Evolutionary conservation across 768 basidiomycete genomes (phyloP).

Genomic region (Phanerodontia chrysosporium): DNA sequence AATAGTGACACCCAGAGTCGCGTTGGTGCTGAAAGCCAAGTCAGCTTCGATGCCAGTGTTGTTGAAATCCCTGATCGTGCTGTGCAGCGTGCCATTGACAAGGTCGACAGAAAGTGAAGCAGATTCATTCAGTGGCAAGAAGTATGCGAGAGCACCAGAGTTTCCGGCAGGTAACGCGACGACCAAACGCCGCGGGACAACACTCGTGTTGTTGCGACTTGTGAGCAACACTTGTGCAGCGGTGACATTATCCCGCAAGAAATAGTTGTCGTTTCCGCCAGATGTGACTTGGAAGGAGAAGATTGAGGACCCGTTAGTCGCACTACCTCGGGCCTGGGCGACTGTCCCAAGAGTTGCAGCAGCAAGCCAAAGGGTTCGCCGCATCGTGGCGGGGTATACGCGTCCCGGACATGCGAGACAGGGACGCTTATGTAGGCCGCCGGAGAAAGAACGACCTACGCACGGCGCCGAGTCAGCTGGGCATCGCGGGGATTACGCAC

Average conservation of each 20-base stretch:
- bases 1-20: conserved; percentile 37
- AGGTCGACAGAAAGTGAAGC: conserved; percentile 20
- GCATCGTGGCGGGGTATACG: not conserved
- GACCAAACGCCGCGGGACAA: conserved; percentile 29
- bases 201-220: conserved; percentile 19
- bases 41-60: conserved; percentile 37
- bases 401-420: not conserved
- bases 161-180: conserved; percentile 42
- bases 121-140: conserved; percentile 25
- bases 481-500: not conserved
- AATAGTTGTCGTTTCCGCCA: conserved; percentile 41
- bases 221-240: conserved; percentile 38
- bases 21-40: conserved; percentile 29
- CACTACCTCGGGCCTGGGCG: not conserved
- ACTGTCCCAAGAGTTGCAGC: not conserved
- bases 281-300: conserved; percentile 29
- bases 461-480: not conserved
- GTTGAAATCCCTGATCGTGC: conserved; percentile 21
- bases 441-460: not conserved
- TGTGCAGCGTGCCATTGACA: conserved; percentile 21
- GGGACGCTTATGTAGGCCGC: not conserved
- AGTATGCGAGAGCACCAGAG: conserved; percentile 38
- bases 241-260: conserved; percentile 36
- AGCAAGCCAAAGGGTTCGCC: not conserved
- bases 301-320: not conserved